phyloP scores from a whole-genome alignment of 1,284 basidiomycete species.

The Stygiomarasmius scandens region DNA sequence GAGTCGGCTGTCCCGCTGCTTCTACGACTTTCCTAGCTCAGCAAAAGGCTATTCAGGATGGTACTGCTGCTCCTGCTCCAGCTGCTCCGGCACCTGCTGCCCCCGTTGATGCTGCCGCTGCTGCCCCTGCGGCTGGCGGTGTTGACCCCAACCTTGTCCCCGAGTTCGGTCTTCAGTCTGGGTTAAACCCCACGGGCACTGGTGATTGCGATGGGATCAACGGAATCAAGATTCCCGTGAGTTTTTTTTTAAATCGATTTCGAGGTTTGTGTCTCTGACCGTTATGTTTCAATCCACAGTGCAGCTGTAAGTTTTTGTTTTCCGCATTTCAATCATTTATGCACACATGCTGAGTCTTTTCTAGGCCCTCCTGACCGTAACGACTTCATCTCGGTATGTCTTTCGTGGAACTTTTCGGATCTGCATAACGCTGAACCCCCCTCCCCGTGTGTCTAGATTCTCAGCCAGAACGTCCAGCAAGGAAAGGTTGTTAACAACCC shows the following conservation, averaged over 20 bases:
- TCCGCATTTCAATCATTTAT: no score
- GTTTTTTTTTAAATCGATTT: no score
- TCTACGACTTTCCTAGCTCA: constrained; percentile 55
- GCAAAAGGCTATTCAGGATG: constrained; percentile 43
- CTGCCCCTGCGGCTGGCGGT: constrained; percentile 13
- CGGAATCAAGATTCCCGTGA: constrained; percentile 23
- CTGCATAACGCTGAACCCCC: neutral
- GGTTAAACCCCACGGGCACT: constrained; percentile 24
- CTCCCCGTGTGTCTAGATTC: constrained; percentile 19
- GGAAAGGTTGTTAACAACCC: constrained; percentile 50
- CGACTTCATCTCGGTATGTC: constrained; percentile 40
- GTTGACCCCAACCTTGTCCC: constrained; percentile 19
- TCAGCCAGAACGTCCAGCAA: constrained; percentile 49
- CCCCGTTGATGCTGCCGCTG: constrained; percentile 10
- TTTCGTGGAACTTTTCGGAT: neutral
- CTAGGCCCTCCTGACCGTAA: constrained; percentile 32
- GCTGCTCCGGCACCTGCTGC: constrained; percentile 12
- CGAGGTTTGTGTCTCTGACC: no score
- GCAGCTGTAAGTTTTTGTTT: no score
- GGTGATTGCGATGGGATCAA: constrained; percentile 25
- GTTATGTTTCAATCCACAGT: no score
- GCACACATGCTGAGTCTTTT: no score
- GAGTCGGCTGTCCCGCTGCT: constrained; percentile 54
- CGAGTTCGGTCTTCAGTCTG: constrained; percentile 21
- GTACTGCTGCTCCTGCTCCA: constrained; percentile 21